Evolutionary conservation across 495 filamentous ascomycete species (phyloP), one percentile per base, ranked within the genome.

Genomic region (Penicilliopsis zonata): DNA sequence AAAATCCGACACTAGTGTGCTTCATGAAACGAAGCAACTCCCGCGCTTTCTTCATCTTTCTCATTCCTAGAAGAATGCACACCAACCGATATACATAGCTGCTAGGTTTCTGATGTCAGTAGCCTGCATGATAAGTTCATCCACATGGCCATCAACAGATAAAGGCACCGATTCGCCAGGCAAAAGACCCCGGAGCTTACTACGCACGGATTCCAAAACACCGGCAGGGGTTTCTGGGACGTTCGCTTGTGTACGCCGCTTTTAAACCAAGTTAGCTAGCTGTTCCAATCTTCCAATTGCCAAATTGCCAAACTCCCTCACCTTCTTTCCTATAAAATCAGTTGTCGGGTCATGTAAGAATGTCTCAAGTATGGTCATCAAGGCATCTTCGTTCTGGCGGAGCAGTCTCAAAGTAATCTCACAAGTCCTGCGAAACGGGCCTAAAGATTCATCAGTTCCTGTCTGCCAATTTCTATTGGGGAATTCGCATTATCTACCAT

Each of bases 41-140:
- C 8, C 8, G n/a, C n/a, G n/a, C n/a, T n/a, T n/a, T n/a, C n/a
- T n/a, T n/a, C n/a, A n/a, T n/a, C n/a, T n/a, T n/a, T n/a, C n/a
- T 6, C n/a, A 23, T 18, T 30, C 49, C 58, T 43, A 95, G 41
- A 94, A 76, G 49, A 95, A 96, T 13, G 88, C 71, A 67, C 85
- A 94, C 90, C 90, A 98, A 15, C 90, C 90, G 58, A 96, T 90
- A 57, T 98, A 98, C 90, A 98, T 98, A 4, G 69, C 69, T 10
- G 80, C 70, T 52, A 99, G 58, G 44, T 82, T 87, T 44, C 49
- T 70, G 28, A 76, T 74, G 52, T 82, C 69, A 13, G 78, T 79
- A 39, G 90, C 88, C 58, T 85, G 76, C 54, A 78, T 65, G 33
- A 96, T 86, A 47, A 99, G 52, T 49, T 85, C 82, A 51, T 99